Conservation (phyloP, 176 grass and related monocot species). For the barley (Hordeum vulgare) region MorexV3_pseudomolecules_assembly NC_058524.1:7112920-7113419, state of each 20-base stretch:
- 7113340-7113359: background rate
- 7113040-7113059: background rate
- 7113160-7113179: conserved; percentile 6
- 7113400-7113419: background rate
- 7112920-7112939: background rate
- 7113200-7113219: background rate
- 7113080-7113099: background rate
- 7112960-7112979: background rate
- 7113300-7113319: background rate
- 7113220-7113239: background rate
- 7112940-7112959: conserved; percentile 5
- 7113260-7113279: background rate
- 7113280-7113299: background rate
- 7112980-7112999: background rate
- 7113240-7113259: background rate
- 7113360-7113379: background rate
- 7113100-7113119: background rate
- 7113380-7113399: background rate
- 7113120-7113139: conserved; percentile 4
- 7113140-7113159: background rate
- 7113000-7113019: background rate
- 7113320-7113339: background rate
- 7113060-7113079: background rate
- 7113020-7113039: background rate
- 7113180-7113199: conserved; percentile 8